Evolutionary conservation across 352 stramenopile genomes (phyloP).

Genomic region (Phytophthora foliorum): DNA sequence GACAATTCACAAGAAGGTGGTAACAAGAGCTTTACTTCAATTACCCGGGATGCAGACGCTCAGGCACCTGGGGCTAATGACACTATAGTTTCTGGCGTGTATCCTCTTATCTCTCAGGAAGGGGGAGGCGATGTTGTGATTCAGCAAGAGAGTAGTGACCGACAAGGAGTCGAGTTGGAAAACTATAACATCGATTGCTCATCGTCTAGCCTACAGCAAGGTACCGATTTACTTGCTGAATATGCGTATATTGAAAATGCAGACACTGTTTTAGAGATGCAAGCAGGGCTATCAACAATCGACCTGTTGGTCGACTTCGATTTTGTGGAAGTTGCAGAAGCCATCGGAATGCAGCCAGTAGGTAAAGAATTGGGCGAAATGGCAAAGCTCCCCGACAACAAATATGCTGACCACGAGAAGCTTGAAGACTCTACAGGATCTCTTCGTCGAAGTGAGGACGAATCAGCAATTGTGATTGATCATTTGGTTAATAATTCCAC

Average conservation of each 20-base stretch:
- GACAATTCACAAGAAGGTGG: neutral
- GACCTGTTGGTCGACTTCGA: conserved; percentile 24
- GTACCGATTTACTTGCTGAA: conserved; percentile 30
- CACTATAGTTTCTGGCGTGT: neutral
- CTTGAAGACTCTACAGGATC: neutral
- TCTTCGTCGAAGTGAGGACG: neutral
- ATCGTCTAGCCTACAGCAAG: neutral
- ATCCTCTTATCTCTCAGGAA: conserved; percentile 1
- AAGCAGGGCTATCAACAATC: neutral
- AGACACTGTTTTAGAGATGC: conserved; percentile 6
- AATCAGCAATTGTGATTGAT: neutral
- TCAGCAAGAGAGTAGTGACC: neutral
- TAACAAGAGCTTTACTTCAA: neutral
- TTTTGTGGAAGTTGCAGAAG: conserved; percentile 31
- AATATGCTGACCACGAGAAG: neutral
- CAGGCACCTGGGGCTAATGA: neutral
- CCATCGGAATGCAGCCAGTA: conserved; percentile 2
- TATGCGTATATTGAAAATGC: conserved; percentile 42
- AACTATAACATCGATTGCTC: neutral
- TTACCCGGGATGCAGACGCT: neutral
- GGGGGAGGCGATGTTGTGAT: neutral
- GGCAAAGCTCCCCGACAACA: neutral
- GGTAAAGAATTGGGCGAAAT: neutral
- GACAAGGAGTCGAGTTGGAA: neutral
- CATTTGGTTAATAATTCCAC: neutral